Evolutionary conservation across 2,329 filamentous ascomycete species (phyloP), one percentile per base, ranked within the genome.

Genomic region (Beauveria sp.): DNA sequence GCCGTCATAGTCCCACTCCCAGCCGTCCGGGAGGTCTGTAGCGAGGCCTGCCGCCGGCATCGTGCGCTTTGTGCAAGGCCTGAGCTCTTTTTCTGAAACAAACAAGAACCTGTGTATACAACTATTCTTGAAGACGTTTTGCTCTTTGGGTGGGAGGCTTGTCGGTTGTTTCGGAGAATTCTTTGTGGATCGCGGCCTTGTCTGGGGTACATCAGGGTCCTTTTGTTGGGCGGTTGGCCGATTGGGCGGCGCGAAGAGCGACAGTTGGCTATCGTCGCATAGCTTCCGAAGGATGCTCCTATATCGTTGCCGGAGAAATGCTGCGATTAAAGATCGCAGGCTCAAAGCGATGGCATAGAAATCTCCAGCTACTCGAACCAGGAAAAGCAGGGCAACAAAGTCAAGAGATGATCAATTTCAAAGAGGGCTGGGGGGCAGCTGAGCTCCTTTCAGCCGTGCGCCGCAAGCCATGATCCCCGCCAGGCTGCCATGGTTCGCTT

Each of bases 1-100:
- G 58, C 82, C 82, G 64, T 85, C 82, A 66, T 84, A 84, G 69
- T 84, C 83, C 67, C 73, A 77, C 61, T 83, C 80, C 83, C 83
- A 85, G 59, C 80, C 79, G 8, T 76, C 72, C 2, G 81, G 81
- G 37, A 85, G 77, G 54, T 70, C 50, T 50, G 26, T 59, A 5
- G 41, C 41, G 28, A 37, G 12, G 28, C 41, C 54, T 16, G 9
- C 41, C 34, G 43, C 26, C 10, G 43, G 20, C 41, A 30, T 46
- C 18, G 9, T n/a, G 20, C 34, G 52, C 14, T 14, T 3, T 52
- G 34, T 16, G 34, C 34, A 37, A 5, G 12, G 16, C 34, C 5
- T 3, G 34, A 3, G 34, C 5, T 37, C 34, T 37, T 6, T 6
- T 16, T 37, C 12, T 34, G 5, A 6, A 37, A 37, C 34, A 37